These are phyloP conservation scores for Lactarius indigo DNA, from an alignment of 768 basidiomycete genomes.

Conservation along the genomic window DNA sequence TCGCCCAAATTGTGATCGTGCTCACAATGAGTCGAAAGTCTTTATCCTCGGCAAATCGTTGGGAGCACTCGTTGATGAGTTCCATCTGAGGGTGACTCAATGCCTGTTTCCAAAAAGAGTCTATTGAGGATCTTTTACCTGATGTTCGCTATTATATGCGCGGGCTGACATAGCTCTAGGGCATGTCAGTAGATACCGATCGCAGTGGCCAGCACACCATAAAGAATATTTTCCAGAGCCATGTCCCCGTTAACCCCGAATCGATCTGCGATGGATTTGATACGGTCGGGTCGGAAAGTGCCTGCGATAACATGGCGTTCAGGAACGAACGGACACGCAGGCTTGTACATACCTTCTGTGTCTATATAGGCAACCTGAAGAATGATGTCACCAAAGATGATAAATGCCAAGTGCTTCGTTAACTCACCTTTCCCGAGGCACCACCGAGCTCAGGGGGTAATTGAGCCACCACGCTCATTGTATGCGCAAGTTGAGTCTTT, in stretches of 20 bases:
- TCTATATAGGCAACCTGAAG: constrained; percentile 85
- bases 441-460: constrained; percentile 88
- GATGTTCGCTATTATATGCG: constrained; percentile 91
- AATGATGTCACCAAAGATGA: constrained; percentile 1
- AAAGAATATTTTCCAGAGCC: constrained; percentile 89
- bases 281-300: constrained; percentile 94
- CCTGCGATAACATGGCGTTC: constrained; percentile 40
- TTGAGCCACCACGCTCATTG: constrained; percentile 88
- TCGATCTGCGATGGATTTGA: constrained; percentile 85
- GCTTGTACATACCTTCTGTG: constrained; percentile 59
- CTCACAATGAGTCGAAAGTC: constrained; percentile 68
- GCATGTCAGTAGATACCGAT: not conserved
- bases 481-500: constrained; percentile 94
- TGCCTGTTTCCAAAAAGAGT: constrained; percentile 6
- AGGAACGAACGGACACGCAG: not conserved
- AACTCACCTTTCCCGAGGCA: constrained; percentile 74
- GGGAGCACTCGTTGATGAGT: constrained; percentile 83
- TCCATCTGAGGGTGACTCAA: constrained; percentile 62
- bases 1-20: not conserved
- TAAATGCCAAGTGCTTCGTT: constrained; percentile 10
- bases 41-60: constrained; percentile 87
- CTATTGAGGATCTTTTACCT: constrained; percentile 42
- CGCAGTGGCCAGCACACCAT: constrained; percentile 45
- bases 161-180: constrained; percentile 50
- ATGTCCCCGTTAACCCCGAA: constrained; percentile 90